Evolutionary conservation across 495 filamentous ascomycete genomes (phyloP).

Genomic region (Apodospora peruviana): DNA sequence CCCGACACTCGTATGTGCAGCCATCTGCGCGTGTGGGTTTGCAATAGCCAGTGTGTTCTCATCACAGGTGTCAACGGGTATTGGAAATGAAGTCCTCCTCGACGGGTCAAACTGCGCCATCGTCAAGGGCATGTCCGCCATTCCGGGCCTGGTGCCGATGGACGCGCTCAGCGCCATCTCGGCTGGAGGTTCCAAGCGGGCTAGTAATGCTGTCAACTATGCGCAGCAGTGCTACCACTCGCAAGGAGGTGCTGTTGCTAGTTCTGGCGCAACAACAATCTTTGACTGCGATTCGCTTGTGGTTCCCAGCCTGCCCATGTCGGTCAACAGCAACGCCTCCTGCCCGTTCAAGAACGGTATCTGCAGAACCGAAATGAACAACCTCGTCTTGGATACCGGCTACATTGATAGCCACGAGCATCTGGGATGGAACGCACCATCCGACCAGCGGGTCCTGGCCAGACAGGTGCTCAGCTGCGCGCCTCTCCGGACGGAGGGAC

Average conservation of each 20-base stretch:
- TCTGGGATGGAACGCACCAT: conserved; percentile 16
- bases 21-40: neutral
- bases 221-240: conserved; percentile 9
- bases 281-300: conserved; percentile 8
- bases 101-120: neutral
- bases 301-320: neutral
- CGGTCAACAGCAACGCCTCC: conserved; percentile 5
- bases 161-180: neutral
- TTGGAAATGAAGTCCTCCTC: conserved; percentile 1
- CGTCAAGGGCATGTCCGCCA: neutral
- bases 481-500: conserved; percentile 13
- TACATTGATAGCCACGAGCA: conserved; percentile 11
- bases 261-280: neutral
- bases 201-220: conserved; percentile 11
- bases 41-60: neutral
- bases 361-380: conserved; percentile 8
- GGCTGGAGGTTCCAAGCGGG: neutral
- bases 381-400: conserved; percentile 14
- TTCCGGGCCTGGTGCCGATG: neutral
- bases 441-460: conserved; percentile 3
- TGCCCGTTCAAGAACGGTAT: conserved; percentile 13
- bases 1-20: neutral
- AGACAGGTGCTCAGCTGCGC: conserved; percentile 13
- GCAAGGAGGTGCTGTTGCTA: no score
- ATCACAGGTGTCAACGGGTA: neutral